These are phyloP conservation scores for Dactylonectria estremocensis DNA, from an alignment of 2,329 filamentous ascomycete species.

Conservation along the genomic window DNA sequence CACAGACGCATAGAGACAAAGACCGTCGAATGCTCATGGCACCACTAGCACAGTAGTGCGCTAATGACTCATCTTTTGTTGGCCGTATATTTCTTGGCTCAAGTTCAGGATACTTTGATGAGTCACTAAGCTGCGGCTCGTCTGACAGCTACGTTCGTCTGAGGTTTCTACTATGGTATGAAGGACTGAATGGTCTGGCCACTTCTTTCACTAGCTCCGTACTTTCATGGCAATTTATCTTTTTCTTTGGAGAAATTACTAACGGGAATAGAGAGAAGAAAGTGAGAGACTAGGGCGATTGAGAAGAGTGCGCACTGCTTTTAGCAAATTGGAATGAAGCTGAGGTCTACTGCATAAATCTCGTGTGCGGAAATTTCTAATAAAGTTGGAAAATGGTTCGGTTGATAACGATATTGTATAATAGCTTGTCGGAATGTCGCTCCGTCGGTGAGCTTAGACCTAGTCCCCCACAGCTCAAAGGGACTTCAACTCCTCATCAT, in stretches of 20 bases:
- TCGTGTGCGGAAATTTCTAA: neutral
- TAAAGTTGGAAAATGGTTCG: neutral
- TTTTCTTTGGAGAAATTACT: no score
- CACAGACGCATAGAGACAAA: neutral
- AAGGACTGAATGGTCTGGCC: neutral
- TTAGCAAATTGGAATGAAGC: neutral
- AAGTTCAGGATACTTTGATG: neutral
- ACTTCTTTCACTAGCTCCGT: neutral
- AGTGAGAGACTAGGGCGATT: no score
- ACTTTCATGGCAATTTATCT: neutral
- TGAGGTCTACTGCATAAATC: neutral
- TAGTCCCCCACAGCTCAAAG: no score
- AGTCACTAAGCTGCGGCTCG: neutral
- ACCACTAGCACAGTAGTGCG: neutral
- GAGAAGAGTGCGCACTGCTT: neutral
- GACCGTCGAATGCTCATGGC: slow-evolving; percentile 1
- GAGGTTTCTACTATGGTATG: no score
- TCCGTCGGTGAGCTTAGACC: neutral
- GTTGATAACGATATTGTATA: neutral
- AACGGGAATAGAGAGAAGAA: no score
- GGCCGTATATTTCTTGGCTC: neutral
- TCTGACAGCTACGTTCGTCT: neutral
- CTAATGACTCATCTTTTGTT: neutral
- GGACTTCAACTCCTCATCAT: no score
- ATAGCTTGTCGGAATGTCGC: neutral